These are phyloP conservation scores for Bolboschoenus planiculmis DNA, from an alignment of 176 grass and related monocot genomes.

Conservation along the genomic window DNA sequence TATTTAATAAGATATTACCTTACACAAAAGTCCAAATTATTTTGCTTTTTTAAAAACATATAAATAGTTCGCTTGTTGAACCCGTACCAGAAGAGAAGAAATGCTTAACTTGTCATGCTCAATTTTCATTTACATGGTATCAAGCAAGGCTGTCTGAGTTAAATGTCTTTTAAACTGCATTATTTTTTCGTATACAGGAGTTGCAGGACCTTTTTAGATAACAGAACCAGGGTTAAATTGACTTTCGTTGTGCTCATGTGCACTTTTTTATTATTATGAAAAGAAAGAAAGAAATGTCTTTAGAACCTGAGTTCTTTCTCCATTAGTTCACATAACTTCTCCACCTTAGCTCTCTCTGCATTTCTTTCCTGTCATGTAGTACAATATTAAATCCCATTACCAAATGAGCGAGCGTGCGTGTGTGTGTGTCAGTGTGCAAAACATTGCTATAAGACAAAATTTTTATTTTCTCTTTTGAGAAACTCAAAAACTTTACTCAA, in stretches of 20 bases:
- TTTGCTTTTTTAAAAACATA: too few species aligned
- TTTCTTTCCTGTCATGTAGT: constrained; percentile 46
- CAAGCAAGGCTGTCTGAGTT: background rate
- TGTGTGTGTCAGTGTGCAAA: background rate
- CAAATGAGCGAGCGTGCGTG: background rate
- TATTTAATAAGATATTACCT: background rate
- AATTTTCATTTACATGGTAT: background rate
- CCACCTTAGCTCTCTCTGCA: constrained; percentile 63
- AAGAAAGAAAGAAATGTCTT: background rate
- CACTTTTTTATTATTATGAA: background rate
- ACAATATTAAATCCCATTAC: background rate
- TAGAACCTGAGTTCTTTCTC: constrained; percentile 71
- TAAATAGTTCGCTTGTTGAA: too few species aligned
- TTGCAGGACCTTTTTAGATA: too few species aligned
- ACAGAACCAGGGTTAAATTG: too few species aligned
- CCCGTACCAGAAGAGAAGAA: background rate
- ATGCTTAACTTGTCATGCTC: background rate
- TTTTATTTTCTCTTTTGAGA: too few species aligned
- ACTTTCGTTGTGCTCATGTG: background rate
- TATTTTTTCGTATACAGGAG: too few species aligned
- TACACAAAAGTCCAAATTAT: too few species aligned
- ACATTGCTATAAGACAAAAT: too few species aligned
- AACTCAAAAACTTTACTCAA: background rate
- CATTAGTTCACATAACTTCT: constrained; percentile 63
- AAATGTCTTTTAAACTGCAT: background rate